Base-by-base conservation (phyloP, 805 yeast species). In the Maudiozyma turicensis region DNA sequence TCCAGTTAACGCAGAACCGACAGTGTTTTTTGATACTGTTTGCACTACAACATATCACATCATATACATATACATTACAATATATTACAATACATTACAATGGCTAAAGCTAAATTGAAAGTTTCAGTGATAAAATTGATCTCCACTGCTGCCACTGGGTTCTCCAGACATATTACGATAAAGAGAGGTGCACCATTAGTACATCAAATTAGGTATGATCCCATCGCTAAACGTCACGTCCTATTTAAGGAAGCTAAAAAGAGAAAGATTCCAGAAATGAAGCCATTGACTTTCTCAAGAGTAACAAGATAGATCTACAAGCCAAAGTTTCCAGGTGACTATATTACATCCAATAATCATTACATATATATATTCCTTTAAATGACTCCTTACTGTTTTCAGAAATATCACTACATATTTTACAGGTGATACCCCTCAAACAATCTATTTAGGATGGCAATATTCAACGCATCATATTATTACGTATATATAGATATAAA, bases 121-220 rank as follows among this genome's bases (percentile, higher is more conserved):
- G 81, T 81, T 57, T 84, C 95, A 4, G 81, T 90, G 62, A 84
- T 91, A 50, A 87, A 88, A 67, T 76, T 91, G 54, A 72, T 90
- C 2, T 91, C 98, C 1, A 76, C 93, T 2, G 98, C 97, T 14
- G 79, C 84, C 58, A 90, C 98, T 0, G 98, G 98, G 1, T 86
- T 75, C 67, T 80, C 81, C 64, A 81, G 95, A 63, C 83, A 89
- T 64, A 78, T 89, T 55, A 73, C 81, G 46, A 78, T 90, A 44
- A 93, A 89, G 45, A 82, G 96, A 72, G 81, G 86, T 48, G 81
- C 95, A 3, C 86, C 86, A 45, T 73, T 79, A 50, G 81, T 91
- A 53, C 81, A 80, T 44, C 93, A 88, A 62, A 83, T 90, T 33
- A 78, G 93, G 58, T 88, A 88, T 61, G 96, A 88, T 63, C 95